phyloP scores from a whole-genome alignment of 1,284 basidiomycete genomes.

The Vanrija pseudolonga region DNA sequence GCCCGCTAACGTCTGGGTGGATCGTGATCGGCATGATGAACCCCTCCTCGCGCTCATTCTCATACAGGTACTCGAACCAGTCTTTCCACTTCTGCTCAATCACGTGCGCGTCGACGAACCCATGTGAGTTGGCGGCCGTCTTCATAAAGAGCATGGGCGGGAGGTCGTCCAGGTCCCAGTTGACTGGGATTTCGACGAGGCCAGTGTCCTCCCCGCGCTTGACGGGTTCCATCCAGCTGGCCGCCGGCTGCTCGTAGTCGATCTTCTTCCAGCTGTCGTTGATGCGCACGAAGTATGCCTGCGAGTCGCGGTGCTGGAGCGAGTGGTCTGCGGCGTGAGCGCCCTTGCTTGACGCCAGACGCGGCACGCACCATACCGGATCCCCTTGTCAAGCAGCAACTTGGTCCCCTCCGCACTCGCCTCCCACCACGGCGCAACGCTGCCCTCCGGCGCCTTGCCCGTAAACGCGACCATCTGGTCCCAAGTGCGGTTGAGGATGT shows the following conservation, averaged over 20 bases:
- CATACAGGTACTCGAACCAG: slow-evolving; percentile 65
- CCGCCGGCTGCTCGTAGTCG: slow-evolving; percentile 60
- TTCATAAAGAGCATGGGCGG: slow-evolving; percentile 76
- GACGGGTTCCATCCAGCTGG: slow-evolving; percentile 73
- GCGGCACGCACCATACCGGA: slow-evolving; percentile 62
- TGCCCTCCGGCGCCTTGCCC: slow-evolving; percentile 61
- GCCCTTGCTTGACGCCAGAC: neutral
- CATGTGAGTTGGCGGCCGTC: slow-evolving; percentile 62
- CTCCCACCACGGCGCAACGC: slow-evolving; percentile 77
- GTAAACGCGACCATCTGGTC: slow-evolving; percentile 66
- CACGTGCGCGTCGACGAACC: slow-evolving; percentile 66
- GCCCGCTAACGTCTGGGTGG: slow-evolving; percentile 67
- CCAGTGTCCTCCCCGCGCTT: slow-evolving; percentile 63
- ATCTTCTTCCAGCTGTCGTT: slow-evolving; percentile 72
- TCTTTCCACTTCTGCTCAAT: slow-evolving; percentile 75
- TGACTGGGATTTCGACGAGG: slow-evolving; percentile 67
- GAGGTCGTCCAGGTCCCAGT: slow-evolving; percentile 62
- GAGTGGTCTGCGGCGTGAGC: slow-evolving; percentile 53
- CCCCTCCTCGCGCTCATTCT: slow-evolving; percentile 22
- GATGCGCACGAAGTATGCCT: slow-evolving; percentile 67
- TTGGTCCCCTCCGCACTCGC: slow-evolving; percentile 64
- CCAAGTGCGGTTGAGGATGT: slow-evolving; percentile 66
- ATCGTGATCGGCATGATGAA: slow-evolving; percentile 74
- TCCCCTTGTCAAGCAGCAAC: slow-evolving; percentile 68
- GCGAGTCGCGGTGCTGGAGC: slow-evolving; percentile 56